phyloP scores from a whole-genome alignment of 192 early-diverging fungal species.

The Chytriomyces hyalinus region DNA sequence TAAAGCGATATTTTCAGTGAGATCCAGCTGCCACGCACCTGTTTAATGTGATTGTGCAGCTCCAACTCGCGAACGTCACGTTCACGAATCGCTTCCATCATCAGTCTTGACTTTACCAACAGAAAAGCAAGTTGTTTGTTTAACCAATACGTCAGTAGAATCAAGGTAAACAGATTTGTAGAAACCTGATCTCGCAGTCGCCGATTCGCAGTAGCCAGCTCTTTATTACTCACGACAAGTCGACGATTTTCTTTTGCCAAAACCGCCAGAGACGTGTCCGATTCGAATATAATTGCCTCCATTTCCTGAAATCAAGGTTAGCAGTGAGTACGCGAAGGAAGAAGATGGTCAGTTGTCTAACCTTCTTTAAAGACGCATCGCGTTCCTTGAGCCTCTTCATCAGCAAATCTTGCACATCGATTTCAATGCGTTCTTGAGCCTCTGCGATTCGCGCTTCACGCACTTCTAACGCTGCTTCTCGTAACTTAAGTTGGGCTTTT shows the following conservation, averaged over 20 bases:
- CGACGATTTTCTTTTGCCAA: slow-evolving; percentile 38
- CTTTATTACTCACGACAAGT: slow-evolving; percentile 24
- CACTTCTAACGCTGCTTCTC: neutral
- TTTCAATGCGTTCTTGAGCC: slow-evolving; percentile 20
- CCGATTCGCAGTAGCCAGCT: slow-evolving; percentile 25
- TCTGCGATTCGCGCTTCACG: neutral
- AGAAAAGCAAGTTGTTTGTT: neutral
- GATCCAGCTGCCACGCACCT: neutral
- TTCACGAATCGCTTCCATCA: slow-evolving; percentile 18
- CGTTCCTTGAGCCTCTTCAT: neutral
- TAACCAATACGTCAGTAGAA: neutral
- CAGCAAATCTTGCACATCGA: slow-evolving; percentile 18
- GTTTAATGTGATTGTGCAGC: slow-evolving; percentile 24
- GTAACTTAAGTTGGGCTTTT: neutral
- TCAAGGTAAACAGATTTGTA: neutral
- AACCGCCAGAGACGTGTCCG: slow-evolving; percentile 18
- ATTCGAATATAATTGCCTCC: slow-evolving; percentile 20
- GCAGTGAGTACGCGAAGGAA: neutral
- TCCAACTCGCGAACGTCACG: slow-evolving; percentile 19
- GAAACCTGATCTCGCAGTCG: slow-evolving; percentile 36
- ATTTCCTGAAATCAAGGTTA: slow-evolving; percentile 27
- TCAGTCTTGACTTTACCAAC: neutral
- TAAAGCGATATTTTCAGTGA: neutral
- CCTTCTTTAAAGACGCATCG: slow-evolving; percentile 24
- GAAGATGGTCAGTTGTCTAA: neutral